A percentile compares a stretch with the other conserved stretches of the same genome.
phyloP scores from a whole-genome alignment of 2,329 filamentous ascomycete species.

The Clonostachys rosea region DNA sequence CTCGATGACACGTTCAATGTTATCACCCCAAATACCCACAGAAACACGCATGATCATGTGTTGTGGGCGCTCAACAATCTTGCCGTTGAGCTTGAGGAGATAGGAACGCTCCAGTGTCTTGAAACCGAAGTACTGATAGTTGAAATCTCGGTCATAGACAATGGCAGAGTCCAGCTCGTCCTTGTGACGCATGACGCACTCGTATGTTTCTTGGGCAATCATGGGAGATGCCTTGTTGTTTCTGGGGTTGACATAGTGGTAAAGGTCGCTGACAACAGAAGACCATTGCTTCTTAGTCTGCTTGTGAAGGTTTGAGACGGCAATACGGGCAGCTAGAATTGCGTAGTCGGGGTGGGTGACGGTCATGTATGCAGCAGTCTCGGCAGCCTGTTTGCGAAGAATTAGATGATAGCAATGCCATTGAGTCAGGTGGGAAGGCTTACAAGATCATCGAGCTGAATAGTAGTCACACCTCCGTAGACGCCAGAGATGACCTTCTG shows the following conservation, averaged over 20 bases:
- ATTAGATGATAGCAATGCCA: constrained; percentile 50
- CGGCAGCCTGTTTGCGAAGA: constrained; percentile 67
- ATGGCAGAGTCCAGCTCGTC: constrained; percentile 98
- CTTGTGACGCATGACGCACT: constrained; percentile 91
- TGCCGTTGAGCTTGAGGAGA: constrained; percentile 89
- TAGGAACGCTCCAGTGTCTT: constrained; percentile 99
- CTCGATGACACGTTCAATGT: constrained; percentile 92
- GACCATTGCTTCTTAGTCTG: constrained; percentile 99
- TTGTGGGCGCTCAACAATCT: constrained; percentile 94
- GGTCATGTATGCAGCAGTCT: constrained; percentile 99
- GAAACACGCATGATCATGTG: constrained; percentile 99
- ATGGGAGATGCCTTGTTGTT: constrained; percentile 82
- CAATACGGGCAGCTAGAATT: constrained; percentile 95
- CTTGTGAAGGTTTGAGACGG: constrained; percentile 99
- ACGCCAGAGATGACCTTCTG: constrained; percentile 99
- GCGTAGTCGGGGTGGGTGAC: constrained; percentile 99
- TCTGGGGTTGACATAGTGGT: constrained; percentile 94
- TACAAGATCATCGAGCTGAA: constrained; percentile 95
- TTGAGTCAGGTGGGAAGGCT: constrained; percentile 24
- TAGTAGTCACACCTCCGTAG: constrained; percentile 94
- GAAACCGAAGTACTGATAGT: constrained; percentile 99
- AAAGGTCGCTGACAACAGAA: constrained; percentile 87
- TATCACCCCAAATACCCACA: constrained; percentile 92
- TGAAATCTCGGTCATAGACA: constrained; percentile 98
- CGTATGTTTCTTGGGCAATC: constrained; percentile 89